Percentiles rank a stretch among this genome's conserved stretches.
Evolutionary conservation across 345 rosid species (phyloP).

Genomic region (Eucalyptus grandis): DNA sequence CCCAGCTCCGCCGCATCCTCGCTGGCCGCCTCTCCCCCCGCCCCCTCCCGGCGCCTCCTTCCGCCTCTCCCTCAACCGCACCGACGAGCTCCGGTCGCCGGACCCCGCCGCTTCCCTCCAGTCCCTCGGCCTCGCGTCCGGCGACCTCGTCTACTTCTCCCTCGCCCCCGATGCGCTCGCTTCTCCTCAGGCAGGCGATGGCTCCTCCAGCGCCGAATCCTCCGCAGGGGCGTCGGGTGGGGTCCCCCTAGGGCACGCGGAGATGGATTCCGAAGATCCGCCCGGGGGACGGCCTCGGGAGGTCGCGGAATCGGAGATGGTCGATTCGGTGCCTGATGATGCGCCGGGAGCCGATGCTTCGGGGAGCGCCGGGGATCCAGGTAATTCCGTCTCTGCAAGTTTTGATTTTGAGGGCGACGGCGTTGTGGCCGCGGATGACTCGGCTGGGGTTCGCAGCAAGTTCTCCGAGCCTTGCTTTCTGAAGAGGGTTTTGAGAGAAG

Average conservation of each 20-base stretch:
- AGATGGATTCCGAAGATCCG: neutral
- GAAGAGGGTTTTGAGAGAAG: constrained; percentile 39
- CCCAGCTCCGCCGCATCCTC: constrained; percentile 26
- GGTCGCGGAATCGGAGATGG: neutral
- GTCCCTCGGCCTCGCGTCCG: constrained; percentile 54
- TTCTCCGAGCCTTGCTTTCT: constrained; percentile 48
- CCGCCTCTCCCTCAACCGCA: constrained; percentile 60
- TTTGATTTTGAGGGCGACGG: neutral
- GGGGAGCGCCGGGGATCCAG: neutral
- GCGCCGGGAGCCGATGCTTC: neutral
- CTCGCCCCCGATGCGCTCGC: constrained; percentile 5
- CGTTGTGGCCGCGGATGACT: neutral
- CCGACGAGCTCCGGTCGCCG: constrained; percentile 38
- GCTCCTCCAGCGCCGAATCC: neutral
- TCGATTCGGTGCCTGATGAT: neutral
- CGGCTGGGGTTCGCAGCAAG: constrained; percentile 2
- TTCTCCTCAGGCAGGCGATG: neutral
- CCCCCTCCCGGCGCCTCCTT: neutral
- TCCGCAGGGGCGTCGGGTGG: neutral
- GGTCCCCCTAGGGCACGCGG: neutral
- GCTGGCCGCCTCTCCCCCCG: neutral
- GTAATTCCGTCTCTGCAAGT: neutral
- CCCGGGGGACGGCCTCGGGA: neutral
- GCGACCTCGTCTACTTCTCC: constrained; percentile 62
- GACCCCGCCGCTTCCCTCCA: constrained; percentile 30